Conservation (phyloP, 148 eudicot genomes). For the Rhododendron mucronatum region DNA sequence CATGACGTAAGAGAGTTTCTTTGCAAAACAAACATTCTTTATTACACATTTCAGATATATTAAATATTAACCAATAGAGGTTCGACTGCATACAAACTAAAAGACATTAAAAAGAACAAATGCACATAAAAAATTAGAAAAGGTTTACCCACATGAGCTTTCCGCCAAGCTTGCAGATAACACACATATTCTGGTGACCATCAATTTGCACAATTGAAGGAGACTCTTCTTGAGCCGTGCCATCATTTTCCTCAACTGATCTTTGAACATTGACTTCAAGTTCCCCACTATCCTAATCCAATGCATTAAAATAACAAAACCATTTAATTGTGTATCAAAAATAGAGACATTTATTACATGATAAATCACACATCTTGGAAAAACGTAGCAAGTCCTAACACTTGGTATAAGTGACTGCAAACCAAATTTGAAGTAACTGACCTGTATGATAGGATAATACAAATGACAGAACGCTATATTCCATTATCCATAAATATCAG, state of each 20-base stretch:
- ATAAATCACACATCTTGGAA: not conserved
- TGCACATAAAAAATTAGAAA: not conserved
- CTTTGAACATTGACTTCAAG: constrained; percentile 6
- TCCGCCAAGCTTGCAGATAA: constrained; percentile 37
- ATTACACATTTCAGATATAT: not conserved
- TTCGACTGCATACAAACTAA: not conserved
- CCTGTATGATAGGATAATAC: not conserved
- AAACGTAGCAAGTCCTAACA: not conserved
- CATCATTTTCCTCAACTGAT: constrained; percentile 12
- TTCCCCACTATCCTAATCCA: constrained; percentile 41
- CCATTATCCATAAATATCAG: not conserved
- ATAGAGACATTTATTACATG: not conserved
- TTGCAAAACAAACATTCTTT: not conserved
- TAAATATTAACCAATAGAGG: not conserved
- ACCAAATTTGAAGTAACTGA: not conserved
- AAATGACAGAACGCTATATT: not conserved
- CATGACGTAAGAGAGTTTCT: not conserved
- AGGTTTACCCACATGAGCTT: constrained; percentile 52
- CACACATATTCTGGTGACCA: constrained; percentile 18
- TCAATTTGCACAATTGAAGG: constrained; percentile 8
- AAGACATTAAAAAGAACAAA: not conserved
- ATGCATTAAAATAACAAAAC: constrained; percentile 9
- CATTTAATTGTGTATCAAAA: not conserved
- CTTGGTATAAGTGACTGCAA: not conserved
- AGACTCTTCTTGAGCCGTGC: constrained; percentile 9